Base-by-base conservation (phyloP, 78 protist genomes). In the Protostelium mycophagum region DNA sequence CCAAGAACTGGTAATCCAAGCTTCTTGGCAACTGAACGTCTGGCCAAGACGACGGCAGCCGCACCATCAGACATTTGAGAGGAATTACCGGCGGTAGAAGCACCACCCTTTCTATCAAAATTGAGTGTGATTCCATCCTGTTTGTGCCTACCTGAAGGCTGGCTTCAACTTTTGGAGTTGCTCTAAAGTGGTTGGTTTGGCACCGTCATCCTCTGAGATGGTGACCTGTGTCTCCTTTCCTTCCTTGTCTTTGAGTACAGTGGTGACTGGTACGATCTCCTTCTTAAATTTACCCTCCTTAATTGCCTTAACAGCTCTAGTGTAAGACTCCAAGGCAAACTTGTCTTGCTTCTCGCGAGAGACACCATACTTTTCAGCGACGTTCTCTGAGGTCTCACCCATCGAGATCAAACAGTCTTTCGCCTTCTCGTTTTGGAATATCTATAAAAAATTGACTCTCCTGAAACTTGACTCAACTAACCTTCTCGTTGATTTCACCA, bases 371-470 rank as follows among this genome's bases (percentile, higher is more conserved):
- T 93, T 36, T 37, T 89, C 93, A 0, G 96, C 97, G 35, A 96
- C 97, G 86, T 93, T 93, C 90, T 98, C 99, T 0, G 96, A 84
- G 0, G 93, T 93, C 87, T 91, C 91, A 28, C 97, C 97, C 99
- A 98, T 98, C 85, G 96, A 92, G 16, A 88, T 94, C 83, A 91
- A 91, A 84, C 94, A 94, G 86, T 92, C 94, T 35, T 93, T 86
- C 29, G 93, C 93, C 86, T 36, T 5, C n/a, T 85, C 86, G 16
- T 85, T 85, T 25, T 38, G 36, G 90, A 25, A 63, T 31, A 1
- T 1, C 51, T 28, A 9, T 5, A 51, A 25, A 16, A 16, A 16
- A 51, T 51, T n/a, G n/a, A n/a, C n/a, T n/a, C n/a, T n/a, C n/a
- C n/a, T n/a, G n/a, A n/a, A n/a, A n/a, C n/a, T n/a, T n/a, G n/a